phyloP scores from a whole-genome alignment of 768 basidiomycete species.

The Termitomyces eurrhizus region DNA sequence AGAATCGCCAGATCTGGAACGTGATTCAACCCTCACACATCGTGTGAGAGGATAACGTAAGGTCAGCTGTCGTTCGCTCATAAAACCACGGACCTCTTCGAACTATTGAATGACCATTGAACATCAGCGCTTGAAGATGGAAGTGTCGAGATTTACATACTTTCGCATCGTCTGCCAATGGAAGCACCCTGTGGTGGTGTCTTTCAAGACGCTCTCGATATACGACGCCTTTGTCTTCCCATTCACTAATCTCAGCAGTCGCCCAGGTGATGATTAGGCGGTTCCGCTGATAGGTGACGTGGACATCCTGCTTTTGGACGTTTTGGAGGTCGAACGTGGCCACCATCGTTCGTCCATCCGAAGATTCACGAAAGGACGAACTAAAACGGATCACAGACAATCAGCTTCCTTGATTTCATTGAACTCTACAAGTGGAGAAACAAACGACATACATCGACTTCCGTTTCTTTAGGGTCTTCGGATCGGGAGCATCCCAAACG shows the following conservation, averaged over 20 bases:
- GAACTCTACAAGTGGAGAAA: slow-evolving; percentile 10
- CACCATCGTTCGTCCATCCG: slow-evolving; percentile 64
- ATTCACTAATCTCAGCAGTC: slow-evolving; percentile 53
- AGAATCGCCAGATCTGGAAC: slow-evolving; percentile 39
- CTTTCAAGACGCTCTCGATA: slow-evolving; percentile 62
- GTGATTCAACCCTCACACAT: slow-evolving; percentile 39
- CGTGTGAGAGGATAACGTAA: slow-evolving; percentile 66
- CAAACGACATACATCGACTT: slow-evolving; percentile 55
- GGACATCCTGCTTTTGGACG: slow-evolving; percentile 68
- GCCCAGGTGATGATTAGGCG: slow-evolving; percentile 67
- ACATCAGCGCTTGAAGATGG: background rate
- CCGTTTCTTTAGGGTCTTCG: slow-evolving; percentile 49
- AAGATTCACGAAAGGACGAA: slow-evolving; percentile 67
- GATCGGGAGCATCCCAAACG: slow-evolving; percentile 31
- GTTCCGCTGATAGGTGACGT: slow-evolving; percentile 67
- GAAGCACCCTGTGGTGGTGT: slow-evolving; percentile 62
- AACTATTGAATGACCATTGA: slow-evolving; percentile 39
- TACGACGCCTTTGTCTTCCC: slow-evolving; percentile 55
- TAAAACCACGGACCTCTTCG: slow-evolving; percentile 67
- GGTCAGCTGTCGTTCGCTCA: slow-evolving; percentile 56
- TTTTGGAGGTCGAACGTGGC: slow-evolving; percentile 70
- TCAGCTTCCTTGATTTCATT: slow-evolving; percentile 13
- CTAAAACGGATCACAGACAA: slow-evolving; percentile 29
- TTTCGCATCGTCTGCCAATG: slow-evolving; percentile 70
- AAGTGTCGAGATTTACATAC: slow-evolving; percentile 30